Evolutionary conservation across 257 asterid species (phyloP).

Genomic region (Solanum tacnaense): DNA sequence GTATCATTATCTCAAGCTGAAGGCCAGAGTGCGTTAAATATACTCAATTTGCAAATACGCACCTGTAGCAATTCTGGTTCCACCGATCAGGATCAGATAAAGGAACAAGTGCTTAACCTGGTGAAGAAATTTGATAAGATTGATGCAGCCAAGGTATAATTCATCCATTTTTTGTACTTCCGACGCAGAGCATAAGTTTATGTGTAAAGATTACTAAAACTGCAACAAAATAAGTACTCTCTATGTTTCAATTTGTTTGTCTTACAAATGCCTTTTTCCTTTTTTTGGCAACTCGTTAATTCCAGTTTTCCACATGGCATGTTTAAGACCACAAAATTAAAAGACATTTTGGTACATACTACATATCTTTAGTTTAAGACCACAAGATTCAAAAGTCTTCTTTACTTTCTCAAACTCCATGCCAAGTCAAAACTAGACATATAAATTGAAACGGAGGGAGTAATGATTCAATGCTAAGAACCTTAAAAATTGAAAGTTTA

Average conservation of each 20-base stretch:
- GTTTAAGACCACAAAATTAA: neutral
- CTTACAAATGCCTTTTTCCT: neutral
- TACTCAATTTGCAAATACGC: conserved; percentile 18
- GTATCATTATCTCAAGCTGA: conserved; percentile 7
- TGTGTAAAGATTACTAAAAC: neutral
- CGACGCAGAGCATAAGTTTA: neutral
- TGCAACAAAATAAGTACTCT: neutral
- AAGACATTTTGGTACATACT: neutral
- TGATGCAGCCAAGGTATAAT: conserved; percentile 43
- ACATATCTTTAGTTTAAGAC: too few species aligned
- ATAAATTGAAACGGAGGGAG: neutral
- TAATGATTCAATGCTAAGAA: neutral
- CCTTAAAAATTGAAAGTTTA: neutral
- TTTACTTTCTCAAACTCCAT: neutral
- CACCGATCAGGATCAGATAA: conserved; percentile 27
- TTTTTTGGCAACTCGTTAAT: neutral
- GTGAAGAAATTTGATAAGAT: conserved; percentile 54
- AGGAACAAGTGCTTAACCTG: conserved; percentile 41
- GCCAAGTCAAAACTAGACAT: neutral
- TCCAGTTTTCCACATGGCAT: neutral
- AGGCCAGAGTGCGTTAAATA: conserved; percentile 4
- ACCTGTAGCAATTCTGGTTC: conserved; percentile 19
- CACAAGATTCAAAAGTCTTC: neutral
- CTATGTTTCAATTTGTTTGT: neutral
- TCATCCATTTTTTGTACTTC: neutral